These are phyloP conservation scores for Pisolithus thermaeus DNA, from an alignment of 1,284 basidiomycete genomes.

Conservation along the genomic window DNA sequence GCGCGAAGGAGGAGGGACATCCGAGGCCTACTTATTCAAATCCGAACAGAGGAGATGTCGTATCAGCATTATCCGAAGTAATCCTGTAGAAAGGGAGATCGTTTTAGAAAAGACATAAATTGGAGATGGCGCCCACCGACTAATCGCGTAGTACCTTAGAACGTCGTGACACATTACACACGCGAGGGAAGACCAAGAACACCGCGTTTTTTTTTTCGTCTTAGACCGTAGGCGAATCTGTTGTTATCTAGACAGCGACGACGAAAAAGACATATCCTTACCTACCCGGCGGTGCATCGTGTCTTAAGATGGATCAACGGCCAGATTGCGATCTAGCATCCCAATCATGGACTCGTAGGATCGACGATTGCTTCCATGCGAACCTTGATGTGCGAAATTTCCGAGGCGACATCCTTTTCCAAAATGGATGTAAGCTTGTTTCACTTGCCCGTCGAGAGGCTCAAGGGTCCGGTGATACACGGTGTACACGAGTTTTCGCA, in stretches of 20 bases:
- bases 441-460: conserved; percentile 3
- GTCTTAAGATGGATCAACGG: neutral
- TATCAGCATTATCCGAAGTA: conserved; percentile 16
- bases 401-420: conserved; percentile 1
- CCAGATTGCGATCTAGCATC: conserved; percentile 19
- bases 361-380: conserved; percentile 9
- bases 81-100: conserved; percentile 19
- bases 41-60: conserved; percentile 11
- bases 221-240: conserved; percentile 11
- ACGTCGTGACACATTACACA: conserved; percentile 29
- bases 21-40: conserved; percentile 28
- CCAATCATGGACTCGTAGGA: conserved; percentile 14
- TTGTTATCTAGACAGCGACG: neutral
- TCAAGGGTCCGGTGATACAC: neutral
- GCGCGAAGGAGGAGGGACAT: conserved; percentile 1
- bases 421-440: conserved; percentile 5
- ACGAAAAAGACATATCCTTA: neutral
- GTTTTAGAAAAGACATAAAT: conserved; percentile 24
- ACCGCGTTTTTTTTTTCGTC: conserved; percentile 19
- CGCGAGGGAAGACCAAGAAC: conserved; percentile 24
- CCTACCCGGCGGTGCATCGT: conserved; percentile 2
- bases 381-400: conserved; percentile 6
- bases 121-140: conserved; percentile 19
- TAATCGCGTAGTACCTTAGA: conserved; percentile 23
- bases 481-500: neutral